Base-by-base conservation (phyloP, 2,329 filamentous ascomycete genomes). In the Ophiostoma pallidulum region DNA sequence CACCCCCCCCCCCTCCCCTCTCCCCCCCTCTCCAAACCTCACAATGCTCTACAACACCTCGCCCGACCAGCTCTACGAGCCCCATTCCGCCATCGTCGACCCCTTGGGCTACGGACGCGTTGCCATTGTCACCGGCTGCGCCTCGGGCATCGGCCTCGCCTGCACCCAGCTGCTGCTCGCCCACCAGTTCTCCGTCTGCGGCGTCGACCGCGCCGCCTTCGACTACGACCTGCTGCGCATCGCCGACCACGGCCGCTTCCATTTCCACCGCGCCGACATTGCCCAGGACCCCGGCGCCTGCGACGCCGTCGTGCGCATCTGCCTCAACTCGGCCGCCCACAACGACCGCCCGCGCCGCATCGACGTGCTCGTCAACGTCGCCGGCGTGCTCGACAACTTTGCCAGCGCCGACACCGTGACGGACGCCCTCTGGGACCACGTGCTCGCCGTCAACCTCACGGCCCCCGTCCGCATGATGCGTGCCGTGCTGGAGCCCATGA, bases 311-410 rank as follows among this genome's bases (percentile, higher is more conserved):
- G 59, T 65, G 5, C 54, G 57, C 36, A 58, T 62, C 26, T 63
- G 60, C 39, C 51, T 59, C 26, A 53, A 50, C n/a, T 52, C 57
- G 16, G 60, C 56, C 45, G 59, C 58, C 57, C 31, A 48, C 43
- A 37, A 41, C 45, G 45, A 41, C 38, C 24, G 26, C 8, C 38
- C 28, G 8, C 45, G 59, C 8, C 68, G 68, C 47, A 65, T 78
- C 8, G 72, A 77, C 53, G 70, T 73, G 8, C 72, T 74, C 19
- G 74, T 72, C 9, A 78, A 81, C 47, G 66, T 75, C 12, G 77
- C 77, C 5, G 73, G 74, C 41, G 56, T 68, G 37, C 70, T 73
- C 50, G 70, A 70, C 39, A 68, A 66, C 52, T 63, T 69, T 44
- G 69, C 72, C 48, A 66, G 65, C 9, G 68, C 64, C 6, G 60